Evolutionary conservation across 257 asterid species (phyloP).

Genomic region (Catharanthus roseus): DNA sequence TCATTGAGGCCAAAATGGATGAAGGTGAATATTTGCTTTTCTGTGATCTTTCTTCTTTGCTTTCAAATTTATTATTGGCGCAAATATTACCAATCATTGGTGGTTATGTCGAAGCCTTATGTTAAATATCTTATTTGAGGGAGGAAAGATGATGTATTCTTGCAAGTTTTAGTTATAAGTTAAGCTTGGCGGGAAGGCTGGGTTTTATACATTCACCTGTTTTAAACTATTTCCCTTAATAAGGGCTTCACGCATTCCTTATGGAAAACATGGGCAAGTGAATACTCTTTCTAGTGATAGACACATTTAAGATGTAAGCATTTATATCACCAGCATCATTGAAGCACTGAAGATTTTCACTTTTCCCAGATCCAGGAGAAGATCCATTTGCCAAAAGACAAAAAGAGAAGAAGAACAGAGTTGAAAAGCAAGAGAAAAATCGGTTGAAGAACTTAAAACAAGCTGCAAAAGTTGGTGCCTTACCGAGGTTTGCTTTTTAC

Average conservation of each 20-base stretch:
- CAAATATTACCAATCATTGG: background rate
- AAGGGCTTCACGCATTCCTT: background rate
- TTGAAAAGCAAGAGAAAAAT: constrained; percentile 77
- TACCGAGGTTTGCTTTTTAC: constrained; percentile 63
- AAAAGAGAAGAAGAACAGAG: constrained; percentile 73
- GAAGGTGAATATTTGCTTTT: constrained; percentile 48
- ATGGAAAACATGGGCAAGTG: background rate
- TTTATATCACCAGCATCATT: background rate
- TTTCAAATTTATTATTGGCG: background rate
- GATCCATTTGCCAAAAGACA: constrained; percentile 87
- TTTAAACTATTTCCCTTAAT: background rate
- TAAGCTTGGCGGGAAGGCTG: background rate
- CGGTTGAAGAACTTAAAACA: constrained; percentile 67
- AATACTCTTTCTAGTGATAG: background rate
- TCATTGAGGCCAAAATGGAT: constrained; percentile 84
- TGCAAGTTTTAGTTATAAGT: background rate
- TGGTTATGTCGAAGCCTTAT: background rate
- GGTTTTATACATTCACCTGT: background rate
- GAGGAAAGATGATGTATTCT: background rate
- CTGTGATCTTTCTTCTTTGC: background rate
- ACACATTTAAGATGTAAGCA: background rate
- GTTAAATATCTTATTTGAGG: background rate
- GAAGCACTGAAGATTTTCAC: background rate
- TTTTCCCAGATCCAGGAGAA: constrained; percentile 60
- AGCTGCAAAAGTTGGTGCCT: constrained; percentile 76